Evolutionary conservation across 23 red algal genomes (phyloP).

Genomic region (Gracilariopsis chorda): DNA sequence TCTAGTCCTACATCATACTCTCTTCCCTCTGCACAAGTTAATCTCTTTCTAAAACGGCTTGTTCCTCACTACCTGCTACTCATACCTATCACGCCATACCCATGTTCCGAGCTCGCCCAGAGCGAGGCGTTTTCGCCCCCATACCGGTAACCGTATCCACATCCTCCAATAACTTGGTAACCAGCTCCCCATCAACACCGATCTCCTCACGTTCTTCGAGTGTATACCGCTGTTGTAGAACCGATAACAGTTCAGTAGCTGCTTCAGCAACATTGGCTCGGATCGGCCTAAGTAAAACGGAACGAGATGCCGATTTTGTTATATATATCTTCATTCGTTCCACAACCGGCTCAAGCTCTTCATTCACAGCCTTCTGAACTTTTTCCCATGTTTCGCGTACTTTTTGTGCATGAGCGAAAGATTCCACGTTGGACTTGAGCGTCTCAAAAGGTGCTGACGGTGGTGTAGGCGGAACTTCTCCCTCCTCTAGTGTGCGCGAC

Average conservation of each 20-base stretch:
- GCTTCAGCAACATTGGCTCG: constrained; percentile 55
- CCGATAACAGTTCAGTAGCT: constrained; percentile 66
- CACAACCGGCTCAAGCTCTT: constrained; percentile 37
- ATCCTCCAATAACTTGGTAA: constrained; percentile 51
- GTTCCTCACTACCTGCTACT: too few species aligned
- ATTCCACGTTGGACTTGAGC: constrained; percentile 36
- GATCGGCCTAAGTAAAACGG: constrained; percentile 60
- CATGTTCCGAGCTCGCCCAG: background rate
- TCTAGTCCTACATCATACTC: background rate
- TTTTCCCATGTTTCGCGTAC: constrained; percentile 59
- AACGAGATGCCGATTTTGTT: constrained; percentile 45
- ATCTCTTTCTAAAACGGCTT: background rate
- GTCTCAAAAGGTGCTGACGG: constrained; percentile 35
- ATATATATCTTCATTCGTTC: constrained; percentile 78
- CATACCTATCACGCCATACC: background rate
- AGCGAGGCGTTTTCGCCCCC: background rate
- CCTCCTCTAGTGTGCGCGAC: background rate
- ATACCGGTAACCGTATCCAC: constrained; percentile 58
- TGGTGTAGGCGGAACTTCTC: constrained; percentile 13
- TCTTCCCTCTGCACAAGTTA: background rate
- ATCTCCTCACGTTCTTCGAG: constrained; percentile 88
- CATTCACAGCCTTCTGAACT: constrained; percentile 27
- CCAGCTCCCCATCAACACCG: constrained; percentile 62
- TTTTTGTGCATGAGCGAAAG: constrained; percentile 61
- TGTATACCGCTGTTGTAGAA: constrained; percentile 78